phyloP scores from a whole-genome alignment of 768 basidiomycete species.

The Gloeostereum incarnatum region DNA sequence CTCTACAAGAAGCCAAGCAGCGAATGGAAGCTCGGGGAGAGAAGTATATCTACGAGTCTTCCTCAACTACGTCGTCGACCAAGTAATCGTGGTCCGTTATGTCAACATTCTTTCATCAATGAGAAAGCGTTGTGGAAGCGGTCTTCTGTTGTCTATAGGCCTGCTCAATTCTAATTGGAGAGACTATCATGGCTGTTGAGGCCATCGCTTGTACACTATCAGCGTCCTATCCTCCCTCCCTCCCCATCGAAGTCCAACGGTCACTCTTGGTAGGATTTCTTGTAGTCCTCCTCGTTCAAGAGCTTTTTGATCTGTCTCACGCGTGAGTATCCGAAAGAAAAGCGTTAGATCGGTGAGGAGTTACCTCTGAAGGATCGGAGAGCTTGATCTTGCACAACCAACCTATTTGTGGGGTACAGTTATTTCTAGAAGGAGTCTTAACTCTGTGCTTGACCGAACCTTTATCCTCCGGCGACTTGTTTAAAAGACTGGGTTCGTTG shows the following conservation, averaged over 20 bases:
- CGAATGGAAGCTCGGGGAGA: slow-evolving; percentile 93
- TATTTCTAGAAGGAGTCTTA: background rate
- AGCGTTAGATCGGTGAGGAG: slow-evolving; percentile 10
- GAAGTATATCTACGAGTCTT: slow-evolving; percentile 73
- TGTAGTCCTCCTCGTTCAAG: slow-evolving; percentile 72
- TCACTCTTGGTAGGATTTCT: slow-evolving; percentile 22
- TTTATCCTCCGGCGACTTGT: slow-evolving; percentile 78
- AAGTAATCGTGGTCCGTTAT: too few species aligned
- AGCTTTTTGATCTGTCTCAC: slow-evolving; percentile 54
- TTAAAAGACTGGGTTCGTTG: slow-evolving; percentile 68
- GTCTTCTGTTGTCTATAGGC: too few species aligned
- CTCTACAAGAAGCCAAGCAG: slow-evolving; percentile 78
- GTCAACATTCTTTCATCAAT: too few species aligned
- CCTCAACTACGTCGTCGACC: too few species aligned
- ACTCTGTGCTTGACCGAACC: slow-evolving; percentile 45
- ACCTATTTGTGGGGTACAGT: slow-evolving; percentile 34
- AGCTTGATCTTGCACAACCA: slow-evolving; percentile 95
- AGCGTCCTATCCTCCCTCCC: background rate
- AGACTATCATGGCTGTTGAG: too few species aligned
- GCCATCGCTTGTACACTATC: too few species aligned
- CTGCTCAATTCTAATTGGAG: too few species aligned
- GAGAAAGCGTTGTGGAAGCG: too few species aligned
- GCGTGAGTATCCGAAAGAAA: background rate
- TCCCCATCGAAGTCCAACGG: background rate
- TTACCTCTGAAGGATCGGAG: slow-evolving; percentile 67